These are phyloP conservation scores for Effrenium voratum DNA, from an alignment of 73 alveolate species.

Conservation along the genomic window DNA sequence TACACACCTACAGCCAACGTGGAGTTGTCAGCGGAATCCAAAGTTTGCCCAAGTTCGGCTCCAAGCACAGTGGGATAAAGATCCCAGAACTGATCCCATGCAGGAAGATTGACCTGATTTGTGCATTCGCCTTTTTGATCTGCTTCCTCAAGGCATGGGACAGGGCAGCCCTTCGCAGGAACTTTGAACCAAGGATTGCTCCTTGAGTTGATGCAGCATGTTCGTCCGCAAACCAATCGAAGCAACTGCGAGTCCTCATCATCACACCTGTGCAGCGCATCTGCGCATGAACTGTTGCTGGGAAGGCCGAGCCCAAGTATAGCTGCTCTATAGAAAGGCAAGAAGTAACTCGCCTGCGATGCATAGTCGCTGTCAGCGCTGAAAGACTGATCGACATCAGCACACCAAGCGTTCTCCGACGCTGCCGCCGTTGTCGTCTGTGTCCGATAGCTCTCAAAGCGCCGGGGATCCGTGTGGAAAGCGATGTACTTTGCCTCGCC, in stretches of 20 bases:
- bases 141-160: conserved; percentile 38
- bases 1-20: conserved; percentile 2
- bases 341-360: neutral
- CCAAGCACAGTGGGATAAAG: conserved; percentile 17
- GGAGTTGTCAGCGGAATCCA: neutral
- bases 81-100: conserved; percentile 59
- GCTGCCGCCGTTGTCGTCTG: conserved; percentile 29
- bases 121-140: neutral
- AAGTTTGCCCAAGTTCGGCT: neutral
- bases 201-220: conserved; percentile 42
- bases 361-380: neutral
- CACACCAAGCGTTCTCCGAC: conserved; percentile 10
- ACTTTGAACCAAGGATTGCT: conserved; percentile 46
- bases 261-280: conserved; percentile 25
- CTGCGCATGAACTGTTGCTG: conserved; percentile 16
- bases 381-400: conserved; percentile 29
- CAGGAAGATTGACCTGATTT: neutral
- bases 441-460: conserved; percentile 25
- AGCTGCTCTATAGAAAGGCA: conserved; percentile 24
- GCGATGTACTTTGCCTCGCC: conserved; percentile 24
- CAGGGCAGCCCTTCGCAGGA: conserved; percentile 25
- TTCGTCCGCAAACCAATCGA: conserved; percentile 23
- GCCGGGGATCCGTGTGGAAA: neutral
- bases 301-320: conserved; percentile 31
- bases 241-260: neutral